Base-by-base conservation (phyloP, 1,284 basidiomycete species). In the Neonothopanus nambi region DNA sequence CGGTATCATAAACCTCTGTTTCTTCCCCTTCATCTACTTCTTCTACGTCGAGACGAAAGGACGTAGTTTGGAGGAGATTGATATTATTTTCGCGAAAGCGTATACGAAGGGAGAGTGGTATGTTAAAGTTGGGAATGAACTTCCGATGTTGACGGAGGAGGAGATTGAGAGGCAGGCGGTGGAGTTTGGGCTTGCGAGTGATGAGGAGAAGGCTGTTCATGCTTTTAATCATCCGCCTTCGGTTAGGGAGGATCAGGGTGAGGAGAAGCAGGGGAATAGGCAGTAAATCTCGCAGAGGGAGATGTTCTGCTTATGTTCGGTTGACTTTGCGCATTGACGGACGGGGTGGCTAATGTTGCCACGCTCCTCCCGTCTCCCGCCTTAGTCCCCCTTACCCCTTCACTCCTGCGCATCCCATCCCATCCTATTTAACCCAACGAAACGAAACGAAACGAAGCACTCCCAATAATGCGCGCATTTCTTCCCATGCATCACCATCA, bases 11-110 rank as follows among this genome's bases (percentile, higher is more conserved):
- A 63, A 63, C 51, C 51, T 62, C 20, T 60, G 56, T 41, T 62
- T 63, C 52, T 61, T 65, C 57, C 63, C 64, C 18, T 63, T 65
- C 56, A 63, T 65, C 28, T 63, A 57, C 52, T 48, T 61, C 37
- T 65, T 65, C 61, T 67, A 65, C 46, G 63, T 65, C 45, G 67
- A 69, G 61, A 69, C 67, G 18, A 67, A 64, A 51, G 65, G 64
- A 33, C 63, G 64, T 13, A 59, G 59, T 20, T 48, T 68, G 40
- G 66, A 68, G 51, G 67, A 68, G 53, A 67, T 67, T 56, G 67
- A 67, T 50, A 57, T 65, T 58, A 63, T 69, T 36, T 69, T 69
- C 55, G 62, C 59, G 24, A 57, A 57, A 40, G 60, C 51, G 12
- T 61, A 56, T 28, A 51, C 56, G 18, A 54, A 46, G 3, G 49